Evolutionary conservation across 768 basidiomycete species (phyloP).

Genomic region (Suillus ampliporus): DNA sequence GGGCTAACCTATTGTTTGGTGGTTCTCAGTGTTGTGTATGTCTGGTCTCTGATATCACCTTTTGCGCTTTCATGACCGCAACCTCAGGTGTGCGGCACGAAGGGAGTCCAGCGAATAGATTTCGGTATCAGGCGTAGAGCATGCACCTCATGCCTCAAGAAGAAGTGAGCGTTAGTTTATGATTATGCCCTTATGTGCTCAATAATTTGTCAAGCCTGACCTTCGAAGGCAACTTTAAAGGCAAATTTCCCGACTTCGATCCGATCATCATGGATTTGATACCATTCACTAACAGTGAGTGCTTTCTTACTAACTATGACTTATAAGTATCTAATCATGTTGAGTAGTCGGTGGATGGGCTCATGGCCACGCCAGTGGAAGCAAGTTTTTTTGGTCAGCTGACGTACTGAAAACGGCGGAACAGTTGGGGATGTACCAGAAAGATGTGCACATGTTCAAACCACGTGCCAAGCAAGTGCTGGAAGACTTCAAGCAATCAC

Average conservation of each 20-base stretch:
- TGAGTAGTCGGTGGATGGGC: constrained; percentile 37
- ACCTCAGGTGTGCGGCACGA: constrained; percentile 18
- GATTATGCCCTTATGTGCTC: constrained; percentile 8
- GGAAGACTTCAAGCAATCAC: constrained; percentile 29
- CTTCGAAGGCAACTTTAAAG: constrained; percentile 18
- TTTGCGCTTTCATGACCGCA: constrained; percentile 1
- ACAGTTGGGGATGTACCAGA: constrained; percentile 20
- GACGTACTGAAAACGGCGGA: constrained; percentile 35
- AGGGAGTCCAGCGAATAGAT: constrained; percentile 22
- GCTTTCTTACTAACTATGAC: neutral
- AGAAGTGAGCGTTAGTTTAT: constrained; percentile 17
- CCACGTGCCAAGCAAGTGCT: constrained; percentile 31
- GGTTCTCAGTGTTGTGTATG: constrained; percentile 23
- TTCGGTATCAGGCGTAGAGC: constrained; percentile 22
- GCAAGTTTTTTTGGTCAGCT: constrained; percentile 40
- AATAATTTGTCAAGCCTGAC: constrained; percentile 25
- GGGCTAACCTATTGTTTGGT: constrained; percentile 34
- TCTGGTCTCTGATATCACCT: neutral
- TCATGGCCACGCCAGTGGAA: constrained; percentile 30
- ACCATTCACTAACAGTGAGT: constrained; percentile 38
- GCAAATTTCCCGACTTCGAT: constrained; percentile 35
- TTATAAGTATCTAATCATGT: constrained; percentile 1
- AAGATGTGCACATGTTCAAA: constrained; percentile 24
- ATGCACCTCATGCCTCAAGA: constrained; percentile 23
- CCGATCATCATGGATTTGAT: constrained; percentile 32